Base-by-base conservation (phyloP, 176 grass and related monocot genomes). In the Canna indica region DNA sequence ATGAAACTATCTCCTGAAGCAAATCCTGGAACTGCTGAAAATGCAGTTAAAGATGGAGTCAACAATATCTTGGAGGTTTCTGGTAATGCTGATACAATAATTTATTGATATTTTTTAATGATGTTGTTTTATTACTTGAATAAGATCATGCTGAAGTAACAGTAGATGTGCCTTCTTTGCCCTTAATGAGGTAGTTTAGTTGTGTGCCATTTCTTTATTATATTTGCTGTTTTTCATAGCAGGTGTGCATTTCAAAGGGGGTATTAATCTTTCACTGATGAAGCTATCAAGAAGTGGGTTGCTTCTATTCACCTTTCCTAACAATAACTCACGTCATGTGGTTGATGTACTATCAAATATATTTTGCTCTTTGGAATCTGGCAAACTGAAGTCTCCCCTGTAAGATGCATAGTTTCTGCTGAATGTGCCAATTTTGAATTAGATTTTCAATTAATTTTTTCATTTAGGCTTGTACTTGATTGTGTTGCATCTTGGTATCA, bases 241-340 rank as follows among this genome's bases (percentile, higher is more conserved):
- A 69, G 83, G 32, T 84, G 69, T 73, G 71, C 52, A 85, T 72
- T 59, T 48, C 29, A 75, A 78, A 13, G 46, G 30, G 70, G 64
- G 63, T 67, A 74, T 82, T 32, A 84, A 77, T 72, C 81, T 93
- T 54, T 97, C 94, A 28, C 80, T 97, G 56, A 77, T 97, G 78
- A 97, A 97, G 70, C 80, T 97, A 67, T 84, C 89, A 76, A 83
- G 87, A 79, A 90, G 94, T 11, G 89, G 89, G 22, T 82, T 97
- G 64, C 81, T 93, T 67, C 86, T 97, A 47, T 88, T 97, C 52
- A 78, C 87, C 64, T 93, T 97, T 64, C 69, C 80, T 73, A 80
- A 75, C 42, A 88, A 80, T 72, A 71, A 60, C 32, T 68, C 85
- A 73, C 69, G 58, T 64, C 39, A 75, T 67, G 84, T 97, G 70